These are phyloP conservation scores for Dipteronia sinensis DNA, from an alignment of 345 rosid species.

Conservation along the genomic window DNA sequence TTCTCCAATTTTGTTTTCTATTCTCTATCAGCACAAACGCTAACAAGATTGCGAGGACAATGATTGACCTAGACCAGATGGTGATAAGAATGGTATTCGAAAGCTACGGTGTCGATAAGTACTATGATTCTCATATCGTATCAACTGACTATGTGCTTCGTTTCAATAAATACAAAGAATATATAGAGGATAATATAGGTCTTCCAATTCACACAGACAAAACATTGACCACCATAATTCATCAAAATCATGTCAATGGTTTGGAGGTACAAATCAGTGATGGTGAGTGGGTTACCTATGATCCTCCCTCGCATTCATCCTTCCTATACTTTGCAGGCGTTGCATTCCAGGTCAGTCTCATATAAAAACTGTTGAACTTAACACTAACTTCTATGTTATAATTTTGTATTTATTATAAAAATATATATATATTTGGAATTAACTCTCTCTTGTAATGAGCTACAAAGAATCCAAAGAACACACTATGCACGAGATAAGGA, in stretches of 20 bases:
- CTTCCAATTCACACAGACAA: constrained; percentile 58
- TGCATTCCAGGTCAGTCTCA: constrained; percentile 48
- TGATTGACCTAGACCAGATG: constrained; percentile 44
- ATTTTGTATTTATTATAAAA: too few species aligned
- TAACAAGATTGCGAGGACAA: constrained; percentile 38
- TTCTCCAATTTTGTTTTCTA: too few species aligned
- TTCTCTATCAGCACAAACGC: not conserved
- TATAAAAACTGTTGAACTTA: not conserved
- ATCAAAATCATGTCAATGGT: constrained; percentile 59
- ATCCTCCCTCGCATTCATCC: constrained; percentile 49
- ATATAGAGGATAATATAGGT: constrained; percentile 34
- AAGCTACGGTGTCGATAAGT: constrained; percentile 52
- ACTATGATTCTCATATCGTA: constrained; percentile 35
- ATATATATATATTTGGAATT: too few species aligned
- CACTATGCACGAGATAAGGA: too few species aligned
- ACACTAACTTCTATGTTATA: too few species aligned
- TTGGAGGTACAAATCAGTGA: constrained; percentile 49
- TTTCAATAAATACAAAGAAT: constrained; percentile 45
- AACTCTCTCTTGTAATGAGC: too few species aligned
- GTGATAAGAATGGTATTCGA: constrained; percentile 65
- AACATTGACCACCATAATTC: constrained; percentile 61
- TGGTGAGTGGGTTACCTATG: constrained; percentile 44
- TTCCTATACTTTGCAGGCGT: constrained; percentile 61
- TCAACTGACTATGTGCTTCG: constrained; percentile 54
- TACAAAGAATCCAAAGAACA: too few species aligned